A percentile compares a stretch with the other conserved stretches of the same genome.
Evolutionary conservation across 2,329 filamentous ascomycete species (phyloP).

Genomic region (Sphaerulina musiva): DNA sequence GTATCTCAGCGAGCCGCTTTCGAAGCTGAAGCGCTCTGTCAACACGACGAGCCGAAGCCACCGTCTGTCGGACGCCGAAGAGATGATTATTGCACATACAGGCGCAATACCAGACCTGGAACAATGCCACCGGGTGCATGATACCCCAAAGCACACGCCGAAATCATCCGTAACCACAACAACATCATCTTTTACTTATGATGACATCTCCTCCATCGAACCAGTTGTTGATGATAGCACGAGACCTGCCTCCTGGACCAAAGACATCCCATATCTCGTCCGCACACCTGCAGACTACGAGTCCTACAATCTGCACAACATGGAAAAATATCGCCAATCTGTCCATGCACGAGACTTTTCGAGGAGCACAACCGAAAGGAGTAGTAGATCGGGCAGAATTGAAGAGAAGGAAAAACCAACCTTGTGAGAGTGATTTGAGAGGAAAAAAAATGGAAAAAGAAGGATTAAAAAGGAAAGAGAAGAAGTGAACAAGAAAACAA

Average conservation of each 20-base stretch:
- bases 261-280: conserved; percentile 5
- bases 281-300: conserved; percentile 22
- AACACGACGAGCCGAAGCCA: conserved; percentile 6
- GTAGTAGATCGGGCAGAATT: neutral
- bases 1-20: conserved; percentile 30
- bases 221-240: neutral
- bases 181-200: neutral
- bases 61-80: conserved; percentile 11
- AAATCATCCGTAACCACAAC: conserved; percentile 4
- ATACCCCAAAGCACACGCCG: conserved; percentile 3
- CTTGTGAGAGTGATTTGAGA: neutral
- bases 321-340: conserved; percentile 20
- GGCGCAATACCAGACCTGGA: conserved; percentile 2
- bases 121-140: neutral
- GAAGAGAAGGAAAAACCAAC: neutral
- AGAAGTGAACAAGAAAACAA: too few species aligned
- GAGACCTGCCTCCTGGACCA: neutral
- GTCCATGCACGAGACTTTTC: neutral
- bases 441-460: too few species aligned
- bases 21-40: conserved; percentile 12
- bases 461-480: too few species aligned
- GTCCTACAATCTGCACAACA: conserved; percentile 17
- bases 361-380: too few species aligned
- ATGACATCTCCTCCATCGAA: neutral
- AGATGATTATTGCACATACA: conserved; percentile 3